These are phyloP conservation scores for Stygiomarasmius scandens DNA, from an alignment of 1,284 basidiomycete genomes.

Conservation along the genomic window DNA sequence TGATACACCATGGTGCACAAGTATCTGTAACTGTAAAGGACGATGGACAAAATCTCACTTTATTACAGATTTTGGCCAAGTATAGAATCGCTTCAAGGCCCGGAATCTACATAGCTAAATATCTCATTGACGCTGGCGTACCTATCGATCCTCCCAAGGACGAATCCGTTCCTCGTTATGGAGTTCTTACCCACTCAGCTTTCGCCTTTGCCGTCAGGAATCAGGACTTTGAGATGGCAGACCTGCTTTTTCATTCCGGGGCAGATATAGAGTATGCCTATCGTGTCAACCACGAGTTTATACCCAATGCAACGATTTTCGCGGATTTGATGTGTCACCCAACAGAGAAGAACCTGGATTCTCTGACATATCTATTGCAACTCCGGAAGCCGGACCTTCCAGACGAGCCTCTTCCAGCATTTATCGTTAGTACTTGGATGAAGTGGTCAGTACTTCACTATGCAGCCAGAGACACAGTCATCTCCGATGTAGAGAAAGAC, in stretches of 20 bases:
- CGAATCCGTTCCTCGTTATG: not conserved
- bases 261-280: slow-evolving; percentile 11
- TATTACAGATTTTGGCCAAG: slow-evolving; percentile 10
- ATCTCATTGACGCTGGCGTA: slow-evolving; percentile 8
- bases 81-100: not conserved
- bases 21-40: not conserved
- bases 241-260: slow-evolving; percentile 3
- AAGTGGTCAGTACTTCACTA: slow-evolving; percentile 4
- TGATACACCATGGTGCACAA: slow-evolving; percentile 5
- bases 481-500: slow-evolving; percentile 3
- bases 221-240: slow-evolving; percentile 11
- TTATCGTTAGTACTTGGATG: not conserved
- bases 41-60: slow-evolving; percentile 1
- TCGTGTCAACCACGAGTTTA: not conserved
- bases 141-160: slow-evolving; percentile 3
- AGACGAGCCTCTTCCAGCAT: not conserved
- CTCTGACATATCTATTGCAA: slow-evolving; percentile 7
- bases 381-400: not conserved
- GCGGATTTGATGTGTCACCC: slow-evolving; percentile 4
- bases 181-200: not conserved
- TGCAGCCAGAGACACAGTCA: not conserved
- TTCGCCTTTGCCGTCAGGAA: slow-evolving; percentile 4
- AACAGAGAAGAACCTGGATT: slow-evolving; percentile 7
- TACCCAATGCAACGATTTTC: not conserved
- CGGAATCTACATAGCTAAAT: slow-evolving; percentile 9